Evolutionary conservation across 176 grass and related monocot genomes (phyloP).

Genomic region (Carex scoparia): DNA sequence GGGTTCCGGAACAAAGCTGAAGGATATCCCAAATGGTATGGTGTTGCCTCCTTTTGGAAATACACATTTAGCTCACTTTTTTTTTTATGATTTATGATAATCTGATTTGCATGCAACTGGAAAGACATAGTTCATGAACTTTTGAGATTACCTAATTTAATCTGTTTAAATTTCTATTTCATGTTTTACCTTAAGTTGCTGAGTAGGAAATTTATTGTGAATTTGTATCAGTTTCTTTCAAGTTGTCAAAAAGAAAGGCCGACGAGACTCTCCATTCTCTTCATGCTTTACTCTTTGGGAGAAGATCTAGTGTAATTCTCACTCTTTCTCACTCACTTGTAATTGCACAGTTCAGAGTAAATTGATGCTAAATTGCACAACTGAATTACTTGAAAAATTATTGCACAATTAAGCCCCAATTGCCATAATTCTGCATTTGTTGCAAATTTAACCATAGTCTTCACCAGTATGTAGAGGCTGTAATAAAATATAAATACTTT

Average conservation of each 20-base stretch:
- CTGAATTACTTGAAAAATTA: background rate
- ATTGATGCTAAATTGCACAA: background rate
- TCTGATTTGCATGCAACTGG: background rate
- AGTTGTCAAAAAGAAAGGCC: conserved; percentile 75
- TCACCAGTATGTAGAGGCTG: background rate
- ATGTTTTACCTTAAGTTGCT: conserved; percentile 1
- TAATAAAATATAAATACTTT: background rate
- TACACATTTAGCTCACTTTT: conserved; percentile 1
- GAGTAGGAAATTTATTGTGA: conserved; percentile 9
- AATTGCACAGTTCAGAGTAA: background rate
- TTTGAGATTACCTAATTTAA: background rate
- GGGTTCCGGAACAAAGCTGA: conserved; percentile 92
- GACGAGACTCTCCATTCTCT: conserved; percentile 82
- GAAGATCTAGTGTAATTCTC: conserved; percentile 62
- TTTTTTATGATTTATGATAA: background rate
- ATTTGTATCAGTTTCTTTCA: conserved; percentile 65
- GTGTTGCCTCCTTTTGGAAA: background rate
- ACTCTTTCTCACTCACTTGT: background rate
- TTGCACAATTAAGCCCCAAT: background rate
- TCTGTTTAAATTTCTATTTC: background rate
- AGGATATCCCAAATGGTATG: conserved; percentile 91
- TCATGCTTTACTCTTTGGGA: conserved; percentile 74
- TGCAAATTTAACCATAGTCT: background rate
- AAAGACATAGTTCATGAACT: background rate
- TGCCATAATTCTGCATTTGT: background rate